Evolutionary conservation across 2,329 filamentous ascomycete genomes (phyloP).

Genomic region (Cladophialophora exuberans): DNA sequence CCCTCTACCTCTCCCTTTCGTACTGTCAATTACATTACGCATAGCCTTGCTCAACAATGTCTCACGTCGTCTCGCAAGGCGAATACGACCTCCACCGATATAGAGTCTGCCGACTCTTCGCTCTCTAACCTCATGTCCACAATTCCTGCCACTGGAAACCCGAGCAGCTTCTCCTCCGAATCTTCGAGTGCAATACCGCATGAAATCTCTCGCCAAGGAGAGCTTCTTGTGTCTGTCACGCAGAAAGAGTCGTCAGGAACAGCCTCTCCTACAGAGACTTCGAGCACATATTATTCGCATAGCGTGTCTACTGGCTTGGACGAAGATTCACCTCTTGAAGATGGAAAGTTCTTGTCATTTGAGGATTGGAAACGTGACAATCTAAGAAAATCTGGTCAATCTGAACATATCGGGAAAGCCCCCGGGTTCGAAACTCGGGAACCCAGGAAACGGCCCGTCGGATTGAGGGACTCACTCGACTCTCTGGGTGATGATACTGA

Average conservation of each 20-base stretch:
- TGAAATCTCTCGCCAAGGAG: background rate
- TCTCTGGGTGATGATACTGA: conserved; percentile 85
- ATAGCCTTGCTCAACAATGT: conserved; percentile 76
- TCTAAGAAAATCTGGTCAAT: conserved; percentile 81
- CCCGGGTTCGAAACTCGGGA: conserved; percentile 43
- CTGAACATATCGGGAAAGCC: conserved; percentile 63
- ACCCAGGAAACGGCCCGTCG: conserved; percentile 53
- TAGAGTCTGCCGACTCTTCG: conserved; percentile 4
- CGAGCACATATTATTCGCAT: background rate
- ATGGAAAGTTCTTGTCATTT: conserved; percentile 88
- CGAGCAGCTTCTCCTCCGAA: background rate
- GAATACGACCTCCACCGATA: conserved; percentile 27
- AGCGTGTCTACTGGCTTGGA: conserved; percentile 43
- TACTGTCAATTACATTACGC: conserved; percentile 81
- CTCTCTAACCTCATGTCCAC: background rate
- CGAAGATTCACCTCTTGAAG: conserved; percentile 68
- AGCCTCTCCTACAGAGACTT: background rate
- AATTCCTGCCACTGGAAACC: background rate
- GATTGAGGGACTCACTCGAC: conserved; percentile 71
- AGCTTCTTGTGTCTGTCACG: background rate
- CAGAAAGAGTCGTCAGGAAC: conserved; percentile 1
- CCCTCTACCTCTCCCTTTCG: conserved; percentile 52
- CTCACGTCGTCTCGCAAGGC: conserved; percentile 54
- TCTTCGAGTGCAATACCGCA: no score
- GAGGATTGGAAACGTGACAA: conserved; percentile 98